Conservation (phyloP, 331 rosid genomes). For the Phaseolus coccineus region DNA sequence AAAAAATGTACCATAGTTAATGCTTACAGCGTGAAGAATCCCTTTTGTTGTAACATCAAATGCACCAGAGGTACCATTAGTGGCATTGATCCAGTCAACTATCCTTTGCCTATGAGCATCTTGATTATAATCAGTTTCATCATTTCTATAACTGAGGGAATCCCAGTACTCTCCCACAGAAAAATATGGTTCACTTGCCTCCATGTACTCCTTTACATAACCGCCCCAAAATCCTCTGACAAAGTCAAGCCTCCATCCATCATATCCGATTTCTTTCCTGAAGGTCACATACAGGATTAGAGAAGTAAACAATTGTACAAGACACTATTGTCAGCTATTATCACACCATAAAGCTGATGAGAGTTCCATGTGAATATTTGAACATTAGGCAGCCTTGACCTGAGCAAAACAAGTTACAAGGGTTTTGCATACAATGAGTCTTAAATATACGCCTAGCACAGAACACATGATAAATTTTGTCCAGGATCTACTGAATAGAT, state of each 20-base stretch:
- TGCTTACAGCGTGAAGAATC: constrained; percentile 86
- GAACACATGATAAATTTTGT: not conserved
- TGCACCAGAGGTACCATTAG: constrained; percentile 83
- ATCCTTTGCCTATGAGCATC: constrained; percentile 96
- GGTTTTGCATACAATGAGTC: not conserved
- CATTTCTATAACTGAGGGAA: constrained; percentile 80
- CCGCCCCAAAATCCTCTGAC: constrained; percentile 99
- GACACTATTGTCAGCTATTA: not conserved
- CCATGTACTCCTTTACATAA: constrained; percentile 79
- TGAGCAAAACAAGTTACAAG: not conserved
- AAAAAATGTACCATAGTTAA: constrained; percentile 24
- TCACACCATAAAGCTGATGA: not conserved
- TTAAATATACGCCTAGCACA: not conserved
- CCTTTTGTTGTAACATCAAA: constrained; percentile 97
- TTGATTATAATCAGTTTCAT: constrained; percentile 84
- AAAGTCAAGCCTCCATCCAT: constrained; percentile 98
- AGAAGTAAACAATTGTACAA: constrained; percentile 29
- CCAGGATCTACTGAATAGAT: not conserved
- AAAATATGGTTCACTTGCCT: constrained; percentile 79
- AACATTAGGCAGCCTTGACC: not conserved
- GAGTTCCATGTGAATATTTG: not conserved
- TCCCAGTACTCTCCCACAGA: constrained; percentile 95
- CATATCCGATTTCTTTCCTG: constrained; percentile 90
- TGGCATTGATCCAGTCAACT: constrained; percentile 86
- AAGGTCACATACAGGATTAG: constrained; percentile 16